These are phyloP conservation scores for Aspergillus ibericus DNA, from an alignment of 2,329 filamentous ascomycete genomes.

Conservation along the genomic window DNA sequence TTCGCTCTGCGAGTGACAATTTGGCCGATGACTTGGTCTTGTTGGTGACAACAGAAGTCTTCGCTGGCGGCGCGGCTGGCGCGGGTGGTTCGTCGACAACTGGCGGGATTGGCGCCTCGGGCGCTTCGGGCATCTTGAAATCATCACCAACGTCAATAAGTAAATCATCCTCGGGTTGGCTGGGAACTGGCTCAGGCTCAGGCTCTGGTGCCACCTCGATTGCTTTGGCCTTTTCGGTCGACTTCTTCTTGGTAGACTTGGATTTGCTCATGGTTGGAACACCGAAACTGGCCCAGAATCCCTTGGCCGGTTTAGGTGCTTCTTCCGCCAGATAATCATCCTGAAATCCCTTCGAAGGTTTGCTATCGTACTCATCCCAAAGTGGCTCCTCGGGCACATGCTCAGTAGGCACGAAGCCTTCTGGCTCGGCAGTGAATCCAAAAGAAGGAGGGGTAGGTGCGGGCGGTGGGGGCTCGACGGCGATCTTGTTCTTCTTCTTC, in stretches of 20 bases:
- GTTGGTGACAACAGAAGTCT: conserved; percentile 32
- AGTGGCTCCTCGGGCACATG: conserved; percentile 36
- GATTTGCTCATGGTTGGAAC: conserved; percentile 38
- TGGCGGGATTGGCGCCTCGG: conserved; percentile 35
- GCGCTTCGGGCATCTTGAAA: conserved; percentile 31
- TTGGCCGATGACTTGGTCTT: conserved; percentile 45
- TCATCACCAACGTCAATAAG: conserved; percentile 40
- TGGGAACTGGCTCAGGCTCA: conserved; percentile 13
- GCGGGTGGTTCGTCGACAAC: conserved; percentile 41
- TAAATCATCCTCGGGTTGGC: conserved; percentile 21
- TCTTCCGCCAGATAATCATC: conserved; percentile 39
- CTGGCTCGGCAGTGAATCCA: conserved; percentile 43
- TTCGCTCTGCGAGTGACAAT: conserved; percentile 54
- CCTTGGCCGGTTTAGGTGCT: conserved; percentile 37
- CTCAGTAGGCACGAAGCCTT: conserved; percentile 22
- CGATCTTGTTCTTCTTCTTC: conserved; percentile 48
- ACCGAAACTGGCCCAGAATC: conserved; percentile 49
- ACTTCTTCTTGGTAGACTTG: conserved; percentile 47
- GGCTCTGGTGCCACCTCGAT: conserved; percentile 34
- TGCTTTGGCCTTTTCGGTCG: conserved; percentile 47
- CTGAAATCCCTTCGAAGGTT: conserved; percentile 37
- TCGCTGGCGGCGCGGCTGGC: conserved; percentile 43
- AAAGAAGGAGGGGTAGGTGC: conserved; percentile 50
- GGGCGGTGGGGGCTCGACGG: conserved; percentile 48
- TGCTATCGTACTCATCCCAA: conserved; percentile 42